Conservation (phyloP, 805 yeast genomes). For the Ogataea neopini region DNA sequence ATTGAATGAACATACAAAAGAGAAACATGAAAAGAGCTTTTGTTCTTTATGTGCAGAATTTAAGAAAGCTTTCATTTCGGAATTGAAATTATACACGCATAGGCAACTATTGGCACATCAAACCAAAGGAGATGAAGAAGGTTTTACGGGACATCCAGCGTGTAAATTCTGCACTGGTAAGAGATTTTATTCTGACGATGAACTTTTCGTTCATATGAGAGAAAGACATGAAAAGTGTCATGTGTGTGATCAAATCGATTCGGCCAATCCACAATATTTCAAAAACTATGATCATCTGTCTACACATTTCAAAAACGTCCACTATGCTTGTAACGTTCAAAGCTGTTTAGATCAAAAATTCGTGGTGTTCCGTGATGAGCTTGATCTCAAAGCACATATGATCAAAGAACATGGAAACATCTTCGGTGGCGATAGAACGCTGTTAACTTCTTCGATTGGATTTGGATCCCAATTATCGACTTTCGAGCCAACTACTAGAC, state of each 20-base stretch:
- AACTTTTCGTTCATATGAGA: conserved; percentile 76
- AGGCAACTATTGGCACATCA: conserved; percentile 71
- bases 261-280: conserved; percentile 70
- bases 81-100: conserved; percentile 60
- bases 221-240: conserved; percentile 86
- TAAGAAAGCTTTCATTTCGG: conserved; percentile 76
- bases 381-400: conserved; percentile 88
- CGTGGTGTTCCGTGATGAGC: conserved; percentile 84
- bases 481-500: conserved; percentile 33
- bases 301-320: conserved; percentile 71
- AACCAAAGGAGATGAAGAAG: conserved; percentile 68
- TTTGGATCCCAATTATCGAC: conserved; percentile 57
- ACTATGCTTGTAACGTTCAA: conserved; percentile 75
- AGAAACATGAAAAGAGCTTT: conserved; percentile 59
- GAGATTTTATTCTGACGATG: conserved; percentile 87
- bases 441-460: conserved; percentile 36
- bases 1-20: conserved; percentile 63
- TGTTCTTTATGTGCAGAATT: conserved; percentile 79
- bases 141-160: conserved; percentile 86
- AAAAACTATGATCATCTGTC: conserved; percentile 72
- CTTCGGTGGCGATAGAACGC: conserved; percentile 45
- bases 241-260: conserved; percentile 74
- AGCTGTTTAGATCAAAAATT: conserved; percentile 85
- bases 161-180: conserved; percentile 78
- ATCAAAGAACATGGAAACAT: conserved; percentile 74